Evolutionary conservation across 495 filamentous ascomycete genomes (phyloP), one percentile per base, ranked within the genome.

Genomic region (Copromyces sp.): DNA sequence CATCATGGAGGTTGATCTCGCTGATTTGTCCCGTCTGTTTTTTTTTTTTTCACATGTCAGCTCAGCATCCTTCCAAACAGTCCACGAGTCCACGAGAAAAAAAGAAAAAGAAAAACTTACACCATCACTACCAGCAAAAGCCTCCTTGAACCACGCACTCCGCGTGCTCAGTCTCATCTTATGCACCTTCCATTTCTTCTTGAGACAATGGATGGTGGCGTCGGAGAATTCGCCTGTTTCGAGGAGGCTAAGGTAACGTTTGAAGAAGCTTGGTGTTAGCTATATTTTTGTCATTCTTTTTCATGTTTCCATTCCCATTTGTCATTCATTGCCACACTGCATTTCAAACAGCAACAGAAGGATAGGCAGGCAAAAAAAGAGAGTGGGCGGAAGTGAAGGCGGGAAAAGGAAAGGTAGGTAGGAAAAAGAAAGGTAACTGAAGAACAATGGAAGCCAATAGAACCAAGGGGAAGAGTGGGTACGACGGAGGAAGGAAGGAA

Each of bases 181-280:
- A 44, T 78, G 77, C n/a, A 77, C 77, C 11, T 41, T 69, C 77
- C 77, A 78, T 32, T 61, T 24, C 2, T 17, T 38, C 12, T 75
- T 72, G 0, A 59, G 9, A 68, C 69, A 71, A 9, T 74, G 20
- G 44, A 78, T 61, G 0, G 12, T 41, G 47, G 73, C 75, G 17
- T 78, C 75, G 0, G 73, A 42, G 45, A 71, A 77, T 9, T 37
- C 40, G 29, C 72, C 75, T 0, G 39, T 39, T 69, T 77, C 68
- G 9, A 78, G 68, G 4, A 74, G 39, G 6, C 73, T 78, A 24
- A 24, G 24, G 24, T 24, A 24, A 24, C 24, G 69, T 61, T 61
- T 29, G 12, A 0, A 29, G 14, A 9, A 24, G 24, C 24, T 24
- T 24, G 24, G 9, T 20, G 45, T 53, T 53, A 53, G 45, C 45